phyloP scores from a whole-genome alignment of 1,139 yeast genomes.

The Geotrichum reessii region DNA sequence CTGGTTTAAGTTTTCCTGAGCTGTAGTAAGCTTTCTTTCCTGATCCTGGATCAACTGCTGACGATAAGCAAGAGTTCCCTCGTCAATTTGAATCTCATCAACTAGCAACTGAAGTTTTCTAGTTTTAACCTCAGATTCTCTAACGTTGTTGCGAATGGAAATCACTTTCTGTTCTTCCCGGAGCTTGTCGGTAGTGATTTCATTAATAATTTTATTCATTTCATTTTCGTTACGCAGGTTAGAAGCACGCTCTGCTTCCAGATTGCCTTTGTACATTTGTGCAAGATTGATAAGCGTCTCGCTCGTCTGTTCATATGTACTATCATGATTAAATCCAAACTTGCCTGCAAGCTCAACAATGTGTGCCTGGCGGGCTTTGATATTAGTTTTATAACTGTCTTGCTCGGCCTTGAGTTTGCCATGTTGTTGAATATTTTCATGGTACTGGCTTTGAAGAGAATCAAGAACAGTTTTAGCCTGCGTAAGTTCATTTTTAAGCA shows the following conservation, averaged over 20 bases:
- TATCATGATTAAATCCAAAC: background rate
- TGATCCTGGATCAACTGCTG: constrained; percentile 36
- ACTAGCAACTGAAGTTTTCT: constrained; percentile 38
- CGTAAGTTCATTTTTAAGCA: constrained; percentile 12
- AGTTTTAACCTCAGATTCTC: constrained; percentile 34
- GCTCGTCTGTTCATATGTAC: background rate
- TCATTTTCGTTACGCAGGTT: constrained; percentile 24
- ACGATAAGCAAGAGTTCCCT: constrained; percentile 40
- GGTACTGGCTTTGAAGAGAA: constrained; percentile 31
- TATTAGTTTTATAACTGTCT: constrained; percentile 36
- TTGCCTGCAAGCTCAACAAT: constrained; percentile 2
- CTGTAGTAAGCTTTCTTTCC: constrained; percentile 31
- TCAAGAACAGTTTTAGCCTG: constrained; percentile 8
- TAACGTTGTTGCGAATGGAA: constrained; percentile 39
- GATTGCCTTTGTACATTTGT: background rate
- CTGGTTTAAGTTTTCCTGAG: constrained; percentile 25
- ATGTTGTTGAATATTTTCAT: constrained; percentile 44
- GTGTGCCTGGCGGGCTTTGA: constrained; percentile 24
- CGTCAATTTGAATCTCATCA: constrained; percentile 39
- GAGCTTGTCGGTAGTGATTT: constrained; percentile 37
- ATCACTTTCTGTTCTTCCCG: constrained; percentile 42
- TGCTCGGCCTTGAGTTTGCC: constrained; percentile 55
- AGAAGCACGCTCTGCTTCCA: constrained; percentile 11
- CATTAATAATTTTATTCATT: constrained; percentile 28
- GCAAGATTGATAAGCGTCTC: constrained; percentile 2